phyloP scores from a whole-genome alignment of 768 basidiomycete species.

The Bullera alba region DNA sequence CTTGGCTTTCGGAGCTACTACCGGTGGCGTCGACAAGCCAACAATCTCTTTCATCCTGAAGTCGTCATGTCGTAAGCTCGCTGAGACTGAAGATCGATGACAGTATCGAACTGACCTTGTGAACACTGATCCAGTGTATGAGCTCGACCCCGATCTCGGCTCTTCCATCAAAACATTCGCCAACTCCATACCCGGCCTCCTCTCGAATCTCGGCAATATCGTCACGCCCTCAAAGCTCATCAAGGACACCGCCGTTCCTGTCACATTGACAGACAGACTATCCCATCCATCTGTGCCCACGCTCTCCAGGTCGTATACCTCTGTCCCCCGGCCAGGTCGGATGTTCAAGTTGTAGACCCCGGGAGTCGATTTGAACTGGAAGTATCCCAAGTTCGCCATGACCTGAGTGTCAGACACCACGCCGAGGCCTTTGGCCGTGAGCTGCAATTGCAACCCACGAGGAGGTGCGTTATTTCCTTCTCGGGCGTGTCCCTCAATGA shows the following conservation, averaged over 20 bases:
- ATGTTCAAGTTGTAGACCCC: constrained; percentile 80
- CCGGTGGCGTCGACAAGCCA: constrained; percentile 11
- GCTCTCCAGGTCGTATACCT: constrained; percentile 75
- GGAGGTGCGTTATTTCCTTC: constrained; percentile 67
- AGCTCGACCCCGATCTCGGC: not conserved
- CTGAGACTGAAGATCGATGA: not conserved
- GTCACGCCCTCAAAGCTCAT: constrained; percentile 87
- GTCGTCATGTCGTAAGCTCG: not conserved
- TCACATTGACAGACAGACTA: constrained; percentile 61
- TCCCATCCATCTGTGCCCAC: constrained; percentile 85
- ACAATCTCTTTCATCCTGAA: constrained; percentile 31
- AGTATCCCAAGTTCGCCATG: constrained; percentile 88
- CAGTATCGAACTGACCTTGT: constrained; percentile 15
- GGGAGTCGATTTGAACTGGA: constrained; percentile 90
- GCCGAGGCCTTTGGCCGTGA: constrained; percentile 50
- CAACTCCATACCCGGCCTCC: constrained; percentile 68
- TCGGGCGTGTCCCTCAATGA: constrained; percentile 90
- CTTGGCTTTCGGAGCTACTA: constrained; percentile 14
- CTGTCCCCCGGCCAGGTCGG: constrained; percentile 68
- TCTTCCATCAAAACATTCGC: constrained; percentile 66
- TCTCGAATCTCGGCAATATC: constrained; percentile 68
- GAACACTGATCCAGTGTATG: constrained; percentile 13
- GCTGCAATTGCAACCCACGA: constrained; percentile 82
- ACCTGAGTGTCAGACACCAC: constrained; percentile 78
- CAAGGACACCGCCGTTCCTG: constrained; percentile 68